Evolutionary conservation across 1,284 basidiomycete genomes (phyloP), one percentile per base, ranked within the genome.

Genomic region (Ganoderma resinaceum): DNA sequence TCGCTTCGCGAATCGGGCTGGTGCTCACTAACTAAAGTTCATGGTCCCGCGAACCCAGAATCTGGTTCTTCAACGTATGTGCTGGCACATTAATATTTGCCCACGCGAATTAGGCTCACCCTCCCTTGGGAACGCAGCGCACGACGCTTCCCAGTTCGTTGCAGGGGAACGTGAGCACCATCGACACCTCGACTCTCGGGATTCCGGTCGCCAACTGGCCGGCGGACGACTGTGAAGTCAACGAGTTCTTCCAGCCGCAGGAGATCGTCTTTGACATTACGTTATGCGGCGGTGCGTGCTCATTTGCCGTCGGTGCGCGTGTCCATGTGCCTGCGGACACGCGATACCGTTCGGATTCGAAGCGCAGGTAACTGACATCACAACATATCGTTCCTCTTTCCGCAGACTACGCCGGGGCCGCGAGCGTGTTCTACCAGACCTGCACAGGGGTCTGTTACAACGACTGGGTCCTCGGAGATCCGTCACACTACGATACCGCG

Each of bases 11-110:
- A 60, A 23, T 37, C 58, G 37, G 35, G 37, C 26, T 60, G 23
- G 37, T 18, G 16, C 5, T 16, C 23, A 16, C 23, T 42, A 38
- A 60, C 58, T 40, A 37, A 60, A 38, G 37, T 73, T 20, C 23
- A 16, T 60, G 18, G 37, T 42, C 23, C 58, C 37, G 58, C 35
- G 35, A 60, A 38, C 58, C 58, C 58, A 90, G 87, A 11, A 85
- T 95, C 63, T 95, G 93, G 94, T 94, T 93, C 82, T 91, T 92
- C 79, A 79, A 84, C 53, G 86, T 88, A 69, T 69, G 84, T 81
- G 46, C 31, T 49, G 46, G 46, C 58, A 61, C 26, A 52, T n/a
- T n/a, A n/a, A n/a, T n/a, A 18, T 60, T 33, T 23, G 52, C 42
- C 37, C 42, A 62, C 55, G 53, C 46, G 62, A 55, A 59, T 55